phyloP scores from a whole-genome alignment of 2,329 filamentous ascomycete genomes.

The Lizonia empirigonia region DNA sequence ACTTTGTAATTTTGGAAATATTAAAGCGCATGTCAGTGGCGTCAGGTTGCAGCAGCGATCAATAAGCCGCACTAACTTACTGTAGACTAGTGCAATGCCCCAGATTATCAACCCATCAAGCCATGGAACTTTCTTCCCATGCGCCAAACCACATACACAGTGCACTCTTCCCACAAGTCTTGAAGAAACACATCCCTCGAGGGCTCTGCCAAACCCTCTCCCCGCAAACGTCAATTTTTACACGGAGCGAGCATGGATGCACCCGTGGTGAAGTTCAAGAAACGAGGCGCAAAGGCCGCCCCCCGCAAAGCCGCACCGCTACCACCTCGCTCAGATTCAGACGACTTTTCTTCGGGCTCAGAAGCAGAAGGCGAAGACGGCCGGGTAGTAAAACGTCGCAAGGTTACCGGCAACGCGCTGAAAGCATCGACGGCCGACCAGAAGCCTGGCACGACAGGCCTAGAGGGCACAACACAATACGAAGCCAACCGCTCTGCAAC shows the following conservation, averaged over 20 bases:
- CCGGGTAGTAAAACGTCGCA: conserved; percentile 78
- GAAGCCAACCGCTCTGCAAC: conserved; percentile 65
- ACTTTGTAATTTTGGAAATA: background rate
- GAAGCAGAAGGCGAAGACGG: conserved; percentile 72
- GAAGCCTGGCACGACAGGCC: conserved; percentile 47
- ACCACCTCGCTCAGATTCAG: conserved; percentile 60
- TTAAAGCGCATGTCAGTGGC: background rate
- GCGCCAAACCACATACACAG: background rate
- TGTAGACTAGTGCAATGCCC: conserved; percentile 8
- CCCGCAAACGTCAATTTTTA: background rate
- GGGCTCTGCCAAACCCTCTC: too few species aligned
- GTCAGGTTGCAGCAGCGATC: conserved; percentile 1
- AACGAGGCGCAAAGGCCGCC: conserved; percentile 77
- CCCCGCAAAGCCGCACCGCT: conserved; percentile 83
- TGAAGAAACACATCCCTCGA: too few species aligned
- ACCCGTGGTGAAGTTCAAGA: conserved; percentile 79
- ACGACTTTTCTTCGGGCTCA: conserved; percentile 70
- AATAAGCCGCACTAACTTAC: conserved; percentile 6
- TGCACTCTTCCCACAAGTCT: too few species aligned
- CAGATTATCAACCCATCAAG: conserved; percentile 13
- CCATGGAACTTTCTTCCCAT: conserved; percentile 12
- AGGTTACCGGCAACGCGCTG: conserved; percentile 69
- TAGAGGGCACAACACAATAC: conserved; percentile 58
- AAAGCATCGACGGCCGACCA: conserved; percentile 67
- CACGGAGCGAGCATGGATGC: conserved; percentile 40